Percentiles rank a stretch among this genome's conserved stretches.
Conservation (phyloP, 129 eudicot genomes). For the Smallanthus sonchifolius region DNA sequence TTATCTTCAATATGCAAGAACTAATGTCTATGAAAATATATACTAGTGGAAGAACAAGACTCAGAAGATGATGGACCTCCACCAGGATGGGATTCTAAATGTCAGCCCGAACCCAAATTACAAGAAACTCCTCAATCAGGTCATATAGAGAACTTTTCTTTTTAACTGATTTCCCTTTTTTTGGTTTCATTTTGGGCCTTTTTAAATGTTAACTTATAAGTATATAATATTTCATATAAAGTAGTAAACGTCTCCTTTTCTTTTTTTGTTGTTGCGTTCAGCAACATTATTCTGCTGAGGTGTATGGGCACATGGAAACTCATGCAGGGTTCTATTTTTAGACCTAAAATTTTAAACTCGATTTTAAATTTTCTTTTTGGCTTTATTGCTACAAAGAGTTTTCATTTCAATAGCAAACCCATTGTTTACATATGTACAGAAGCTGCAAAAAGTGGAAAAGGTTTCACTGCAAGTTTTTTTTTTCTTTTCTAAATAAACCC, state of each 20-base stretch:
- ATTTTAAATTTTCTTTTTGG: background rate
- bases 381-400: background rate
- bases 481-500: background rate
- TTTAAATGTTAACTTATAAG: background rate
- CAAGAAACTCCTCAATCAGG: slow-evolving; percentile 15
- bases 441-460: background rate
- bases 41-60: slow-evolving; percentile 27
- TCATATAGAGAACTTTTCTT: background rate
- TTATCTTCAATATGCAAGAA: slow-evolving; percentile 2
- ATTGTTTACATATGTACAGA: background rate
- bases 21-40: slow-evolving; percentile 12
- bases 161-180: no score
- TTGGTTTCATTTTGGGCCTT: background rate
- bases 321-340: background rate
- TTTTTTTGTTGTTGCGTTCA: background rate
- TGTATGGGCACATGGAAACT: slow-evolving; percentile 1
- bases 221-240: background rate
- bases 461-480: background rate
- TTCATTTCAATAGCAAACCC: background rate
- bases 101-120: slow-evolving; percentile 18
- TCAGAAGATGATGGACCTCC: slow-evolving; percentile 41
- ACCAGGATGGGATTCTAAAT: slow-evolving; percentile 39
- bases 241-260: background rate
- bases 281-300: background rate
- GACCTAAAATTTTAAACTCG: background rate